Evolutionary conservation across 768 basidiomycete species (phyloP), one percentile per base, ranked within the genome.

Genomic region (Leucocoprinus birnbaumii): DNA sequence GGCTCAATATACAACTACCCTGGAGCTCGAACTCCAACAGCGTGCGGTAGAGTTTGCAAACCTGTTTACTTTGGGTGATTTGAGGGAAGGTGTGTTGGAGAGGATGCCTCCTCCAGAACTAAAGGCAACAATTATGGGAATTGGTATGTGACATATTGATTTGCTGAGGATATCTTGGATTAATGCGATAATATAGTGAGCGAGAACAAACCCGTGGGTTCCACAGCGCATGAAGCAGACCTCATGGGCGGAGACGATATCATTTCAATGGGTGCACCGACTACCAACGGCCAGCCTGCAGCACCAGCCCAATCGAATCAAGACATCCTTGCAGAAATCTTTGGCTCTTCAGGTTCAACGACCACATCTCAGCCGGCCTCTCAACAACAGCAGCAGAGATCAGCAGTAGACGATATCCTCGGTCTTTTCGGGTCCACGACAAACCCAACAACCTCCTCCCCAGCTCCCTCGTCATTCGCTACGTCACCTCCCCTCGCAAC

Each of bases 21-120:
- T 90, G 0, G 96, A 98, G 66, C 76, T 99, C 16, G 97, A 99
- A 69, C 75, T 97, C 35, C 97, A 98, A 68, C 97, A 98, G 65
- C 84, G 97, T 41, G 89, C 94, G 0, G 92, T 98, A 13, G 97
- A 99, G 69, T 98, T 94, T 68, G 91, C 89, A 1, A 89, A 83
- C 62, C 67, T 99, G 61, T 93, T 92, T 66, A 83, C 79, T 25
- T 71, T 92, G 7, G 87, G 86, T 4, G 85, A 89, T n/a, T 72
- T 90, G 19, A 78, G 83, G 56, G 77, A 80, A 7, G 97, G 96
- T 35, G 94, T 99, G 1, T 69, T 98, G 57, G 97, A 99, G 73
- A 83, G 94, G 53, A 99, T 99, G 97, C 97, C 97, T n/a, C 90
- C 93, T 4, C 97, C 97, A 1, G 97, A 99, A 68, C 73, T 98